Evolutionary conservation across 2,329 filamentous ascomycete species (phyloP), one percentile per base, ranked within the genome.

Genomic region (Xylariales sp.): DNA sequence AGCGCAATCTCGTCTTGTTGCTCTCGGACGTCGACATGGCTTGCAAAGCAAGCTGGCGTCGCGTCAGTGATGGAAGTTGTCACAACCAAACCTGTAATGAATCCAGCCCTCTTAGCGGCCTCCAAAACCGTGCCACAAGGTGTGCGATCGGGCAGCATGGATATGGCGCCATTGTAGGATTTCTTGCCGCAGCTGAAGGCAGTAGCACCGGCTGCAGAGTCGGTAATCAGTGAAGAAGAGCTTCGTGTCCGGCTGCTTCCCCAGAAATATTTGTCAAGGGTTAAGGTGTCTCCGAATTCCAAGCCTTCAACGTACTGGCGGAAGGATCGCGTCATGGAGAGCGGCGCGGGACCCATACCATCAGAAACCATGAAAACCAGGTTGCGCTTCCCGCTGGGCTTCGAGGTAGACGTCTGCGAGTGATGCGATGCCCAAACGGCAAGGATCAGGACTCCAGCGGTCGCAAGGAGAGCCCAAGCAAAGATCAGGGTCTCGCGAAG

Each of bases 321-420:
- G 67, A 85, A 98, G 56, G 82, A 86, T 40, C 93, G 77, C 6
- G 93, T 95, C 58, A 98, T 64, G 18, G 85, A 85, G 38, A 98
- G 72, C 51, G 88, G 91, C 7, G 93, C 88, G 6, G 93, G 93
- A 0, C 93, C 93, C 93, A 98, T 98, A 55, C 93, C 93, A 61
- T 98, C 93, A 1, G 88, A 95, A 25, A 98, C 91, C 93, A 98
- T 98, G 70, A 98, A 97, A 52, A 98, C 84, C 37, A 98, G 72
- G 63, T 97, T 98, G 38, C 88, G 78, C 72, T 97, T 98, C 37
- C 81, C 78, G 53, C 63, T 40, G 71, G 68, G 51, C 33, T 47
- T 48, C 30, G 46, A 39, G 40, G 46, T 53, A 28, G 59, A 50
- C 10, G 69, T 72, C 40, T 74, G 67, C 44, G 79, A 71, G 51